Evolutionary conservation across 2,329 filamentous ascomycete genomes (phyloP), one percentile per base, ranked within the genome.

Genomic region (Calonectria ilicicola): DNA sequence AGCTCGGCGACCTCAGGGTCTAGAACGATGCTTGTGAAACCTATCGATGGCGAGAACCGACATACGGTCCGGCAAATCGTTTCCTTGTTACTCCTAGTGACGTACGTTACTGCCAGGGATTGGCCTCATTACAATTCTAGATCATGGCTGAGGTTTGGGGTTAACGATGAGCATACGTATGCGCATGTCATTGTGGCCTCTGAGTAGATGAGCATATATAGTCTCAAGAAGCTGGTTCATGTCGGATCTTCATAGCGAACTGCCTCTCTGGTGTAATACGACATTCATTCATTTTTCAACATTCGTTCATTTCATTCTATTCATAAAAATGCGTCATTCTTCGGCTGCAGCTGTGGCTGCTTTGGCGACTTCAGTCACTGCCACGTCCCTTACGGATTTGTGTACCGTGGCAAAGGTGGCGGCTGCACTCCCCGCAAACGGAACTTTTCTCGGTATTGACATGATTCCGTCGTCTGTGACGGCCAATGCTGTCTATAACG

Each of bases 401-500:
- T 79, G 78, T 60, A 76, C 68, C 6, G 70, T 67, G 0, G 63
- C 77, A 23, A 73, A 77, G 26, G 72, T 77, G 8, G 69, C 76
- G 40, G 51, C 74, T 17, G 72, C 78, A 3, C 71, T 80, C 1
- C 79, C 78, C 14, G 58, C 74, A 10, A 69, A 76, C n/a, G 72
- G 69, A 40, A 69, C 64, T 19, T 40, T 74, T 21, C 68, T 73
- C 3, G 76, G 75, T 14, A 72, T 79, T 42, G 62, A 74, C 46
- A 65, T 87, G 72, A 77, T 85, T 66, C 83, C 86, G 5, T 85
- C 84, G 0, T 77, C 85, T 1, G 83, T 87, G 5, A 84, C 84
- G 3, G 85, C 85, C 4, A 68, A 60, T 21, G 64, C 68, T 3
- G 72, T 75, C 4, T 74, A 74, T 62, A 74, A 74, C 26, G 72